Evolutionary conservation across 805 yeast species (phyloP).

Genomic region (Teunomyces tritomae): DNA sequence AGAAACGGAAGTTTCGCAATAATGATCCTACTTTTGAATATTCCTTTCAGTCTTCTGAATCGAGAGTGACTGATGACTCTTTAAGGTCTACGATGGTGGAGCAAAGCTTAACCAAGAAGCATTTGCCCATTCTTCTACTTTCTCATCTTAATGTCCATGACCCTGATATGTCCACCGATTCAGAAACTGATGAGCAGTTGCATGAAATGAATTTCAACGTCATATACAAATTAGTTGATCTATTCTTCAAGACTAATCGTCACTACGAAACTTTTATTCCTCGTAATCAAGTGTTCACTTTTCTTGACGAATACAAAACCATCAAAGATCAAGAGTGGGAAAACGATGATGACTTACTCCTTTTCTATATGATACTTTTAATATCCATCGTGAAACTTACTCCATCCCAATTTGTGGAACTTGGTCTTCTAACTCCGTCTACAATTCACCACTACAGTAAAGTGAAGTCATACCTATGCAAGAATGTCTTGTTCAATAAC

Average conservation of each 20-base stretch:
- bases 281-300: conserved; percentile 29
- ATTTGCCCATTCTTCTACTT: conserved; percentile 26
- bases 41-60: conserved; percentile 9
- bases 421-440: conserved; percentile 16
- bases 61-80: conserved; percentile 9
- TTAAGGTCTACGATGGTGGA: conserved; percentile 11
- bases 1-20: neutral
- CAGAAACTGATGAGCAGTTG: conserved; percentile 14
- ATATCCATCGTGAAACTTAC: conserved; percentile 37
- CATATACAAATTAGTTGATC: conserved; percentile 34
- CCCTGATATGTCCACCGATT: conserved; percentile 16
- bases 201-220: conserved; percentile 27
- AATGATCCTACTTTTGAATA: conserved; percentile 1
- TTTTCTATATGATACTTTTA: conserved; percentile 44
- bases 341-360: conserved; percentile 47
- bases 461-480: conserved; percentile 15
- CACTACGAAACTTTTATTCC: conserved; percentile 42
- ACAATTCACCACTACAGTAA: conserved; percentile 19
- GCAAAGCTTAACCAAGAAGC: conserved; percentile 28
- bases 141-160: conserved; percentile 13
- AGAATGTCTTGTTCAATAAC: conserved; percentile 32
- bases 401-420: conserved; percentile 25
- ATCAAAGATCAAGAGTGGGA: conserved; percentile 41
- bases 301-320: conserved; percentile 33
- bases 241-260: conserved; percentile 40